phyloP scores from a whole-genome alignment of 805 yeast genomes.

The Candida yuanshanica region DNA sequence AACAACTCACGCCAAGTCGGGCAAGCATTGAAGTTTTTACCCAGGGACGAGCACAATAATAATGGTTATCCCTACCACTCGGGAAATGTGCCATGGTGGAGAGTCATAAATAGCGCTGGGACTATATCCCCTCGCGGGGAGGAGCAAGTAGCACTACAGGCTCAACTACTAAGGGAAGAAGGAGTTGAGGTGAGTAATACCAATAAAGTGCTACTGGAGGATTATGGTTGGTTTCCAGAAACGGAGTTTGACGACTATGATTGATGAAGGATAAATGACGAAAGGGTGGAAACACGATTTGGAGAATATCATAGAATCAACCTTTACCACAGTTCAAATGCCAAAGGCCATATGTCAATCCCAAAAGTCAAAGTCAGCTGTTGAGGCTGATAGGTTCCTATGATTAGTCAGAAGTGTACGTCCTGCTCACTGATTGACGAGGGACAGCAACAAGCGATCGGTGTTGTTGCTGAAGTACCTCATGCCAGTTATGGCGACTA shows the following conservation, averaged over 20 bases:
- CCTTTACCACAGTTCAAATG: too few relatives aligned
- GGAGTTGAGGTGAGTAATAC: constrained; percentile 33
- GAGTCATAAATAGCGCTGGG: constrained; percentile 64
- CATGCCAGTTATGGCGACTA: too few relatives aligned
- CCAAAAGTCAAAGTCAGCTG: too few relatives aligned
- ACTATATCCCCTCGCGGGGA: constrained; percentile 47
- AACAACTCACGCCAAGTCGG: constrained; percentile 73
- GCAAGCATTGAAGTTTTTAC: constrained; percentile 52
- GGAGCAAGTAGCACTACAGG: constrained; percentile 41
- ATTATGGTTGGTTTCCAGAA: constrained; percentile 68
- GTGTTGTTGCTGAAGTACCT: too few relatives aligned
- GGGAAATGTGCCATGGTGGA: constrained; percentile 70
- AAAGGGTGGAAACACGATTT: too few relatives aligned
- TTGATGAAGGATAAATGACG: not conserved
- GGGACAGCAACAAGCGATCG: too few relatives aligned
- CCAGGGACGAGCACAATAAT: constrained; percentile 9
- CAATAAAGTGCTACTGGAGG: constrained; percentile 34
- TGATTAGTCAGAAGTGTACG: too few relatives aligned
- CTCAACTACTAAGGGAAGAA: constrained; percentile 39
- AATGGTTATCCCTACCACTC: constrained; percentile 17
- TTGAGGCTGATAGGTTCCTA: too few relatives aligned
- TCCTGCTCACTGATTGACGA: too few relatives aligned
- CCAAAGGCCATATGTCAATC: too few relatives aligned
- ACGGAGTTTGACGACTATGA: constrained; percentile 23
- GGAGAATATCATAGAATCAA: too few relatives aligned